Evolutionary conservation across 1,284 basidiomycete genomes (phyloP).

Genomic region (Trametes polyzona): DNA sequence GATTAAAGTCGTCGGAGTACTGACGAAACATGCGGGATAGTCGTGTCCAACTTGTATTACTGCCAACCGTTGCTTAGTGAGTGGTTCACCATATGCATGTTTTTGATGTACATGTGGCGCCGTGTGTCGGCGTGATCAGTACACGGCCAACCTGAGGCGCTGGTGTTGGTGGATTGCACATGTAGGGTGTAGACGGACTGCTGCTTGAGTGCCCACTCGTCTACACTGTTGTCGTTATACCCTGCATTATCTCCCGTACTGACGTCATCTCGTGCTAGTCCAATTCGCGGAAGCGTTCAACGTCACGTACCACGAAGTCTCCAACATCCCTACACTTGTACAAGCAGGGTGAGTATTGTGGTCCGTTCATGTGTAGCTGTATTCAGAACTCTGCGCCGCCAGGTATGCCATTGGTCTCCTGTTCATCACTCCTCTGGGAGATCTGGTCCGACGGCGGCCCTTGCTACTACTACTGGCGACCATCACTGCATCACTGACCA

Average conservation of each 20-base stretch:
- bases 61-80: constrained; percentile 72
- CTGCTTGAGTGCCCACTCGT: too few relatives aligned
- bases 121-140: too few relatives aligned
- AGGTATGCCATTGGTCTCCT: constrained; percentile 54
- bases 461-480: constrained; percentile 48
- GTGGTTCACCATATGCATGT: too few relatives aligned
- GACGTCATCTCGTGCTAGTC: constrained; percentile 42
- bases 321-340: constrained; percentile 55
- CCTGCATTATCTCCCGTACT: too few relatives aligned
- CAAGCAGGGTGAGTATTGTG: constrained; percentile 47
- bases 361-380: background rate
- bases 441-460: constrained; percentile 55
- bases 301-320: constrained; percentile 60
- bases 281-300: constrained; percentile 57
- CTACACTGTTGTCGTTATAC: too few relatives aligned
- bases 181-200: too few relatives aligned
- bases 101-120: too few relatives aligned
- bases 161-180: too few relatives aligned
- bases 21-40: constrained; percentile 33
- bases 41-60: constrained; percentile 71
- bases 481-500: constrained; percentile 43
- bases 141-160: too few relatives aligned
- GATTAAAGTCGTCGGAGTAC: too few relatives aligned
- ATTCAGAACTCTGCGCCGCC: background rate
- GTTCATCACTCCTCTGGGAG: constrained; percentile 55